Evolutionary conservation across 345 rosid species (phyloP).

Genomic region (Durio zibethinus): DNA sequence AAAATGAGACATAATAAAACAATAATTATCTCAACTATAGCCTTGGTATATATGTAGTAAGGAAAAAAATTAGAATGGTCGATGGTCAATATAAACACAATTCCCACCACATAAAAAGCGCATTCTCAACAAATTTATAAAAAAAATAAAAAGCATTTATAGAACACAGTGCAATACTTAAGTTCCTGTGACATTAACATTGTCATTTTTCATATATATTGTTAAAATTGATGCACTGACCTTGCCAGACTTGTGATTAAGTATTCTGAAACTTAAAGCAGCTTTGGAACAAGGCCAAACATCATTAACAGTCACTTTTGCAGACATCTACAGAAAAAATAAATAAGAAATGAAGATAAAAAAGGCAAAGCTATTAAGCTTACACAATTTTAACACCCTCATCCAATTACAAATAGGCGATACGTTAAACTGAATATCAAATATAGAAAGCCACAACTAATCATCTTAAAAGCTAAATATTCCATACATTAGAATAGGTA

Average conservation of each 20-base stretch:
- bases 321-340: conserved; percentile 44
- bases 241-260: conserved; percentile 94
- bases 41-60: background rate
- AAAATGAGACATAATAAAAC: background rate
- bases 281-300: conserved; percentile 55
- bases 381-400: background rate
- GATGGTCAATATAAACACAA: background rate
- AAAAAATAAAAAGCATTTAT: background rate
- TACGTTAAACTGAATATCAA: background rate
- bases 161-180: background rate
- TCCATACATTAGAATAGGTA: conserved; percentile 61
- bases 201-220: background rate
- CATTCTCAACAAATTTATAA: background rate
- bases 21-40: background rate
- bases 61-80: background rate
- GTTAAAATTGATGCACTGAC: conserved; percentile 42
- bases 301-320: conserved; percentile 66
- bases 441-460: conserved; percentile 1
- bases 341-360: background rate
- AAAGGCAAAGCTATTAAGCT: background rate
- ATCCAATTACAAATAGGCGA: background rate
- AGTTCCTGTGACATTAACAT: background rate
- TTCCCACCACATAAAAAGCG: background rate
- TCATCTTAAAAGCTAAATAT: background rate
- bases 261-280: conserved; percentile 62